These are phyloP conservation scores for Zygnema circumcarinatum DNA, from an alignment of 139 green algal species.

Conservation along the genomic window DNA sequence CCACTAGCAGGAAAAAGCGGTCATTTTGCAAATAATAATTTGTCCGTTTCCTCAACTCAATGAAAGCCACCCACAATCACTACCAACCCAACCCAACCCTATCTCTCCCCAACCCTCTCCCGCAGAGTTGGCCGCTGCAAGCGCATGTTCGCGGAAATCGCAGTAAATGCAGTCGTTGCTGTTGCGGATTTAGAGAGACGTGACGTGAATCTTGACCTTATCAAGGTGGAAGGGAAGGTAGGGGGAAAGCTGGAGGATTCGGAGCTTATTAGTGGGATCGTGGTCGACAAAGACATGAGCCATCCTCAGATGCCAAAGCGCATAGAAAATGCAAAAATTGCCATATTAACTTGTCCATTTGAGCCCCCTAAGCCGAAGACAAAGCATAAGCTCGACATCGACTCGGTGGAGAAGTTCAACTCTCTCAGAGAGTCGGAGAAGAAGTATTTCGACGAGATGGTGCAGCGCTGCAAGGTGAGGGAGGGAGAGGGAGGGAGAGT, in stretches of 20 bases:
- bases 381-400: slow-evolving; percentile 99
- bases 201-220: slow-evolving; percentile 99
- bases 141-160: slow-evolving; percentile 95
- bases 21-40: too few species aligned
- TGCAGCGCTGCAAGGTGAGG: slow-evolving; percentile 92
- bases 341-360: slow-evolving; percentile 99
- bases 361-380: slow-evolving; percentile 99
- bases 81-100: too few species aligned
- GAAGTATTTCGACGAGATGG: slow-evolving; percentile 98
- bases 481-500: too few species aligned
- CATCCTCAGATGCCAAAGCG: slow-evolving; percentile 92
- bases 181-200: slow-evolving; percentile 92
- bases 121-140: slow-evolving; percentile 93
- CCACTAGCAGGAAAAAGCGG: too few species aligned
- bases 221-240: slow-evolving; percentile 98
- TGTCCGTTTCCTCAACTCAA: too few species aligned
- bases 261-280: slow-evolving; percentile 89
- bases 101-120: neutral
- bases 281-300: slow-evolving; percentile 99
- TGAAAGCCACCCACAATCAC: too few species aligned
- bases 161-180: slow-evolving; percentile 93
- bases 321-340: slow-evolving; percentile 90
- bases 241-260: slow-evolving; percentile 96
- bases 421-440: slow-evolving; percentile 83
- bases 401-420: slow-evolving; percentile 98